Evolutionary conservation across 2,329 filamentous ascomycete species (phyloP), one percentile per base, ranked within the genome.

Genomic region (Fusarium sp.): DNA sequence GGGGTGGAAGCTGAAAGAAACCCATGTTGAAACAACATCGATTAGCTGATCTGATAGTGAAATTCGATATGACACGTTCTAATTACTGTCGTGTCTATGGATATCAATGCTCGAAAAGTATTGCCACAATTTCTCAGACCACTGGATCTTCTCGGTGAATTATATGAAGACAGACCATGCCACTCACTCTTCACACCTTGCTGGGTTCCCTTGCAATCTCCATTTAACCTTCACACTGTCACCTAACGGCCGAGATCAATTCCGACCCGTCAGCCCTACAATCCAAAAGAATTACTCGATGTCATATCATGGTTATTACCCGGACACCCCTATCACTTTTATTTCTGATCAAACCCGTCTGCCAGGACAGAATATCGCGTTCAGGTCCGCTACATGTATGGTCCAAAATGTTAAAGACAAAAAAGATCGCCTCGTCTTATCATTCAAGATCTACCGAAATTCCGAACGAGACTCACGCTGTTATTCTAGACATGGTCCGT

Each of bases 131-230:
- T 65, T 50, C 58, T 55, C 67, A 66, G 58, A 41, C 62, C 55
- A 59, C 68, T 68, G 9, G n/a, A 28, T 48, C 8, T 47, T 55
- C 47, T 70, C 67, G 70, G 67, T 63, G 62, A 68, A 72, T 59
- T 65, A 44, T 60, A 51, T 51, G 32, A 50, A 26, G 58, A 62
- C 45, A 39, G 45, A 11, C 41, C 62, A 44, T 32, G 20, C 24
- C 14, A 34, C 32, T 32, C 57, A 54, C 22, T n/a, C 52, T 38
- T 65, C 47, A n/a, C 28, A 42, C 67, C 42, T 55, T 50, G 18
- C 22, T 51, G n/a, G 65, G 42, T 45, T 32, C 57, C 48, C 30
- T 56, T 42, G 47, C n/a, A 28, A 59, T 55, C 45, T 52, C 54
- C 60, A 59, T 39, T n/a, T 47, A 61, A 68, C 30, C 36, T 28